Conservation (phyloP, 202 grass and related monocot species). For the Alloteropsis angusta region DNA sequence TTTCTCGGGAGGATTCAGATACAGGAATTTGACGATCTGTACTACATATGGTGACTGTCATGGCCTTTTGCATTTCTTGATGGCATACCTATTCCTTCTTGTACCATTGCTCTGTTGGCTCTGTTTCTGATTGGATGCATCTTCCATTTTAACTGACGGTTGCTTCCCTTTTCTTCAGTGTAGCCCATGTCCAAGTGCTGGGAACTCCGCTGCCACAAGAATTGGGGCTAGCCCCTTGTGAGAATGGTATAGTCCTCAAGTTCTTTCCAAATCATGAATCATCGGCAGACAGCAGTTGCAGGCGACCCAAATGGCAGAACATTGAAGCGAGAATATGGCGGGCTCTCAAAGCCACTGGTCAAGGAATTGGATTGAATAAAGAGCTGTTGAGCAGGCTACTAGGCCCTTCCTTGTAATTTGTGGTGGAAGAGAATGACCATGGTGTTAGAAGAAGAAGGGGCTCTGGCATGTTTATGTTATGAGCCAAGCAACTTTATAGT, state of each 20-base stretch:
- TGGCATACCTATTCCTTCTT: background rate
- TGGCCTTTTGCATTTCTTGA: background rate
- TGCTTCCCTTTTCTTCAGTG: slow-evolving; percentile 4
- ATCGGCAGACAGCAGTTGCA: background rate
- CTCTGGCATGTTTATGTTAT: background rate
- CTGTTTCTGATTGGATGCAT: background rate
- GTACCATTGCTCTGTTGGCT: background rate
- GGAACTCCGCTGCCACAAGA: slow-evolving; percentile 33
- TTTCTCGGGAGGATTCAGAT: slow-evolving; percentile 62
- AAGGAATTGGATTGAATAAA: slow-evolving; percentile 10
- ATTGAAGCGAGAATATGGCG: slow-evolving; percentile 27
- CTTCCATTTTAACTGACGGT: background rate
- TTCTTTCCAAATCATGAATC: slow-evolving; percentile 12
- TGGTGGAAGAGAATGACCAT: background rate
- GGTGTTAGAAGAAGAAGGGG: background rate
- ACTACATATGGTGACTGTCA: slow-evolving; percentile 66
- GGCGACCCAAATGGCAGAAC: slow-evolving; percentile 12
- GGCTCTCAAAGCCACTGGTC: background rate
- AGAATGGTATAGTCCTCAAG: slow-evolving; percentile 29
- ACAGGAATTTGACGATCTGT: slow-evolving; percentile 48
- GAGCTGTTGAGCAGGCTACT: slow-evolving; percentile 29
- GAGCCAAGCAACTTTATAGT: background rate
- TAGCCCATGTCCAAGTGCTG: slow-evolving; percentile 48
- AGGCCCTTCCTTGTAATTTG: background rate
- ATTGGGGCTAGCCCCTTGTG: slow-evolving; percentile 21